Conservation (phyloP, 345 rosid genomes). For the Melastoma malabathricum region DNA sequence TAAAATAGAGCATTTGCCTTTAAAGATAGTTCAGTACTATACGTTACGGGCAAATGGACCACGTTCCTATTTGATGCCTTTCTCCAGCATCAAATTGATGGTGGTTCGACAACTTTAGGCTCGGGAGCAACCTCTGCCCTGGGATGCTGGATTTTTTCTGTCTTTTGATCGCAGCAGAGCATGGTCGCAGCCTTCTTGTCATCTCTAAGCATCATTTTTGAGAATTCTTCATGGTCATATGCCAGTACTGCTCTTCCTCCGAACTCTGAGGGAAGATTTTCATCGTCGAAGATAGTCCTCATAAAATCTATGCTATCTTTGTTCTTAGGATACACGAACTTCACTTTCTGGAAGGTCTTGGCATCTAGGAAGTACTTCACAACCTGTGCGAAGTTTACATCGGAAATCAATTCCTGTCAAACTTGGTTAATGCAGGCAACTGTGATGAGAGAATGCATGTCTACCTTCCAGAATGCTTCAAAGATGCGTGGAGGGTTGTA, state of each 20-base stretch:
- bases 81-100: constrained; percentile 19
- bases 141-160: constrained; percentile 17
- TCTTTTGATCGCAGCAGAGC: constrained; percentile 46
- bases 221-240: constrained; percentile 80
- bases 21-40: too few relatives aligned
- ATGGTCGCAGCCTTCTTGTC: constrained; percentile 47
- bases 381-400: constrained; percentile 24
- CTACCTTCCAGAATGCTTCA: constrained; percentile 97
- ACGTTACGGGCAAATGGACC: too few relatives aligned
- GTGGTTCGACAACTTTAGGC: constrained; percentile 22
- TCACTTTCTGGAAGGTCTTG: constrained; percentile 78
- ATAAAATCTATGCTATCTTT: constrained; percentile 65
- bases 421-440: too few relatives aligned
- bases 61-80: not conserved
- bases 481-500: constrained; percentile 90
- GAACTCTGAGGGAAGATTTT: constrained; percentile 70
- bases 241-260: constrained; percentile 67
- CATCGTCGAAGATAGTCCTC: constrained; percentile 61
- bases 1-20: too few relatives aligned
- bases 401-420: too few relatives aligned
- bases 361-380: constrained; percentile 83
- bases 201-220: constrained; percentile 59
- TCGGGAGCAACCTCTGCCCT: constrained; percentile 55
- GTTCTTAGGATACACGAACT: constrained; percentile 87
- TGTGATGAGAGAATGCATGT: too few relatives aligned